Base-by-base conservation (phyloP, 306 rosid genomes). In the Cucurbita pepo region DNA sequence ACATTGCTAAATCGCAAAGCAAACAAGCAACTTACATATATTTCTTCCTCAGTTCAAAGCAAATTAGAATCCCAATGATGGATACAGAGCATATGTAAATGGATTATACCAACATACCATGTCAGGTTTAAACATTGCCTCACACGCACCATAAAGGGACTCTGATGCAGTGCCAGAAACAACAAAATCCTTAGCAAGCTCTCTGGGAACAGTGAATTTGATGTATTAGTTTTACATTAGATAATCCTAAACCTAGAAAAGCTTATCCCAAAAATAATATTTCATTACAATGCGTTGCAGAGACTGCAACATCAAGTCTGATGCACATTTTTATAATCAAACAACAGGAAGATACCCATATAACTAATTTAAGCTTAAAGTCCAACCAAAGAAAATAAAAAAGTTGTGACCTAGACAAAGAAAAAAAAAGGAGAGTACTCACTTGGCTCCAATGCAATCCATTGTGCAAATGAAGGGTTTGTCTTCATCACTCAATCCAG, bases 111-210 rank as follows among this genome's bases (percentile, higher is more conserved):
- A 50, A 89, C 91, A 7, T 71, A 95, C 99, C 99, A 95, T 85
- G 84, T 95, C 93, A 72, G 96, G 93, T 83, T 85, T 95, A 81
- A 88, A 95, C 99, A 95, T 91, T 0, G 99, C 80, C 78, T 95
- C 97, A 72, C 97, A 95, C 85, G 97, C 99, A 86, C 99, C 99
- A 86, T 95, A 89, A 10, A 91, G 89, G 56, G 99, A 95, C 83
- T 95, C 99, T 3, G 99, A 91, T 43, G 99, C 99, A 80, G 89
- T 79, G 43, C 99, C 99, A 65, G 96, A 91, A 77, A 95, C 99
- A 80, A 95, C 97, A 72, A 95, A 95, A 78, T 95, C 99, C 55
- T 95, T 95, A 4, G 99, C 99, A 70, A 95, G 91, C 73, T 95
- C 99, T 89, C 99, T 95, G 90, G 25, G 71, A 43, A 76, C 4